Conservation (phyloP, 2,329 filamentous ascomycete genomes). For the Microsporum canis region DNA sequence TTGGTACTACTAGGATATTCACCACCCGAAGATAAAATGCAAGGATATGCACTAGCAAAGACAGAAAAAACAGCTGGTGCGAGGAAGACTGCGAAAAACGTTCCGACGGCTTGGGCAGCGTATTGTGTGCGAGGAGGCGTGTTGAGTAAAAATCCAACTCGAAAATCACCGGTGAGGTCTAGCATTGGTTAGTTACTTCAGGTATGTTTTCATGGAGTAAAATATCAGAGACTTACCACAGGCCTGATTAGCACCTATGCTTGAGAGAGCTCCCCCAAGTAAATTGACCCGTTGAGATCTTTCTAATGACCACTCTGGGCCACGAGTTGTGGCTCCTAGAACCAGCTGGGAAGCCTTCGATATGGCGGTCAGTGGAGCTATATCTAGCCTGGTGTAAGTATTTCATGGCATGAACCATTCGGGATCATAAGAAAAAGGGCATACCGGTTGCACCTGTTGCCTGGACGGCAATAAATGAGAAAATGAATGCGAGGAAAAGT, state of each 20-base stretch:
- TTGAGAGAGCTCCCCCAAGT: conserved; percentile 40
- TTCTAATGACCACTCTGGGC: conserved; percentile 32
- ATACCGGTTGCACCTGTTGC: conserved; percentile 15
- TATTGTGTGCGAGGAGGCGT: conserved; percentile 56
- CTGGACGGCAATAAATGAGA: conserved; percentile 13
- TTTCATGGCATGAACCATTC: neutral
- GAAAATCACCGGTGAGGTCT: conserved; percentile 52
- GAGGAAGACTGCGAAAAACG: conserved; percentile 53
- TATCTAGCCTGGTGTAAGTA: conserved; percentile 30
- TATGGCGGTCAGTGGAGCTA: conserved; percentile 54
- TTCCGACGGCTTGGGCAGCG: conserved; percentile 53
- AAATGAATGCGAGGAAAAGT: conserved; percentile 6
- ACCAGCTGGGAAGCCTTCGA: conserved; percentile 59
- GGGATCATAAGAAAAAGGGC: neutral
- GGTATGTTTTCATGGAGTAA: conserved; percentile 30
- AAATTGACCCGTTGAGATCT: conserved; percentile 55
- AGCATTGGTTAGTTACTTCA: conserved; percentile 19
- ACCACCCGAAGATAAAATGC: conserved; percentile 41
- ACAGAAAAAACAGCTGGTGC: conserved; percentile 57
- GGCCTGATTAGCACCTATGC: conserved; percentile 9
- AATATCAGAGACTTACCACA: conserved; percentile 5
- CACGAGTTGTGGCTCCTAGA: conserved; percentile 49
- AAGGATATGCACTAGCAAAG: conserved; percentile 57
- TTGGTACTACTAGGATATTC: neutral
- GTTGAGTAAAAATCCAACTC: conserved; percentile 55